phyloP scores from a whole-genome alignment of 2,329 filamentous ascomycete species.

The Pochonia chlamydosporia region DNA sequence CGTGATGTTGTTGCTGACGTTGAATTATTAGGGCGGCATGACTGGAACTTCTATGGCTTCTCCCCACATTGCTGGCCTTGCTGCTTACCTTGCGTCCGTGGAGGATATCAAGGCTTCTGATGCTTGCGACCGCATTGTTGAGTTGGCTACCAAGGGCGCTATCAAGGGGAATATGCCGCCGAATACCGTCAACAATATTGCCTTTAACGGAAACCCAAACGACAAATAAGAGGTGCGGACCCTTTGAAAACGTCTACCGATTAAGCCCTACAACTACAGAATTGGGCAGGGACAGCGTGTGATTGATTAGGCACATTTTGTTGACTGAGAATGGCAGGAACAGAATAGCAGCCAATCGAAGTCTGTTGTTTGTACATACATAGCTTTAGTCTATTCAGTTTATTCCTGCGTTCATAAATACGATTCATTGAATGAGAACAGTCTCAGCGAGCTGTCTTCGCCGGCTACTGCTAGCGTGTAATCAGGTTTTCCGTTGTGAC shows the following conservation, averaged over 20 bases:
- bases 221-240: too few species aligned
- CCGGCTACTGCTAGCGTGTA: constrained; percentile 48
- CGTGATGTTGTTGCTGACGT: too few species aligned
- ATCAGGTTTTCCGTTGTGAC: constrained; percentile 19
- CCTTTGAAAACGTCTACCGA: too few species aligned
- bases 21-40: too few species aligned
- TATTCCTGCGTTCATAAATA: constrained; percentile 16
- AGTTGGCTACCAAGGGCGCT: constrained; percentile 6
- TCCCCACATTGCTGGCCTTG: constrained; percentile 36
- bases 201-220: constrained; percentile 17
- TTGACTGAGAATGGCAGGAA: too few species aligned
- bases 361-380: too few species aligned
- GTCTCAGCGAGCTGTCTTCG: constrained; percentile 55
- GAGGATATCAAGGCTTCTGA: constrained; percentile 18
- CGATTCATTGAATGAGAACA: constrained; percentile 40
- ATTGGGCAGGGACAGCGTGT: too few species aligned
- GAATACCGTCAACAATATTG: constrained; percentile 18
- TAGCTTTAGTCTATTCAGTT: constrained; percentile 2
- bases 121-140: neutral
- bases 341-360: neutral
- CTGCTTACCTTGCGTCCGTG: constrained; percentile 38
- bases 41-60: constrained; percentile 39
- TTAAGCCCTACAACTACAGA: too few species aligned
- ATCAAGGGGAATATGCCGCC: too few species aligned
- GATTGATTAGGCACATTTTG: too few species aligned